These are phyloP conservation scores for Dianthus caryophyllus DNA, from an alignment of 148 eudicot genomes.

Conservation along the genomic window DNA sequence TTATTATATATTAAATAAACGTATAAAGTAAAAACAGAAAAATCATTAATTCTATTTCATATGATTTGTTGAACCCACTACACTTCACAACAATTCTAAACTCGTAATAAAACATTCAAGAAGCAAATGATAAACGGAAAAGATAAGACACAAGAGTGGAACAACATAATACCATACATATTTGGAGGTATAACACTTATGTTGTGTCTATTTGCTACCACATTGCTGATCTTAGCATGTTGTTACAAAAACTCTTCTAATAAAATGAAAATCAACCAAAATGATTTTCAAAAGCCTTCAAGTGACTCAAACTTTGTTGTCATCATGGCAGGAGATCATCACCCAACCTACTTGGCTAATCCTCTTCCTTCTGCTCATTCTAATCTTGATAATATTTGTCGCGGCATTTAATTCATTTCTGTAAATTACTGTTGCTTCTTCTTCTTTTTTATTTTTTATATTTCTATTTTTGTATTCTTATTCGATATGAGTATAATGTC, in stretches of 20 bases:
- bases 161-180: constrained; percentile 24
- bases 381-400: neutral
- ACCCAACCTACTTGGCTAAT: constrained; percentile 38
- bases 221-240: constrained; percentile 27
- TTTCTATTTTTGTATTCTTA: too few relatives aligned
- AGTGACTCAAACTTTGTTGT: constrained; percentile 26
- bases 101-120: too few relatives aligned
- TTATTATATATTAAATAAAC: too few relatives aligned
- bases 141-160: neutral
- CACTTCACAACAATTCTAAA: too few relatives aligned
- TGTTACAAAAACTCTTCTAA: constrained; percentile 19
- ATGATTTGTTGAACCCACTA: too few relatives aligned
- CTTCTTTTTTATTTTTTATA: too few relatives aligned
- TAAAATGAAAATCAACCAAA: neutral
- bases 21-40: too few relatives aligned
- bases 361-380: constrained; percentile 30
- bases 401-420: too few relatives aligned
- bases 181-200: constrained; percentile 26
- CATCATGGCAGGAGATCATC: constrained; percentile 38
- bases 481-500: too few relatives aligned
- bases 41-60: too few relatives aligned
- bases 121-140: neutral
- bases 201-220: constrained; percentile 23
- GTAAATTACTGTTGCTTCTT: too few relatives aligned
- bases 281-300: neutral